Conservation (phyloP, 306 rosid genomes). For the Aeschynomene evenia region DNA sequence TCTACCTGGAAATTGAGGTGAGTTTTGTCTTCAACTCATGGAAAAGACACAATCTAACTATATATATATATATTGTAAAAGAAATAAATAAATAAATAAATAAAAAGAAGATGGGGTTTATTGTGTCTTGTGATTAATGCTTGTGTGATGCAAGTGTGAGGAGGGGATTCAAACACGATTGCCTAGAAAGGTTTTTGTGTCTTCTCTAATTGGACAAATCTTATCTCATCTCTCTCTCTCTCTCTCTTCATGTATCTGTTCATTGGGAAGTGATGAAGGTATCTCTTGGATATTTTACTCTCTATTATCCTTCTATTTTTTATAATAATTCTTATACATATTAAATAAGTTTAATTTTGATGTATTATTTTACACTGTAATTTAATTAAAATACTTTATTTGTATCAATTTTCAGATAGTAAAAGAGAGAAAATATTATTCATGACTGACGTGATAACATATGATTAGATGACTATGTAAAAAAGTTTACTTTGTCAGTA, state of each 20-base stretch:
- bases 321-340: too few species aligned
- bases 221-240: constrained; percentile 59
- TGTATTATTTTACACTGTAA: too few species aligned
- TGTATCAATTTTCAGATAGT: too few species aligned
- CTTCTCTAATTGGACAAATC: constrained; percentile 67
- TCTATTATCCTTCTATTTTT: not conserved
- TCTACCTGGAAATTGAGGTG: constrained; percentile 97
- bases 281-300: constrained; percentile 40
- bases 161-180: constrained; percentile 73
- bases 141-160: constrained; percentile 48
- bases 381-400: too few species aligned
- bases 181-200: constrained; percentile 24
- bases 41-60: constrained; percentile 56
- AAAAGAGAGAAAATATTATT: too few species aligned
- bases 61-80: too few species aligned
- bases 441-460: too few species aligned
- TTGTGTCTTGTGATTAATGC: not conserved
- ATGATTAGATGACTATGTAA: too few species aligned
- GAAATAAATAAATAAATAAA: constrained; percentile 31
- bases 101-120: constrained; percentile 7
- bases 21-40: constrained; percentile 59
- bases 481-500: too few species aligned
- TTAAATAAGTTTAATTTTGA: too few species aligned
- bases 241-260: constrained; percentile 13
- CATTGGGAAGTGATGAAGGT: constrained; percentile 64